Base-by-base conservation (phyloP, 2,329 filamentous ascomycete genomes). In the Grosmannia penicillata region DNA sequence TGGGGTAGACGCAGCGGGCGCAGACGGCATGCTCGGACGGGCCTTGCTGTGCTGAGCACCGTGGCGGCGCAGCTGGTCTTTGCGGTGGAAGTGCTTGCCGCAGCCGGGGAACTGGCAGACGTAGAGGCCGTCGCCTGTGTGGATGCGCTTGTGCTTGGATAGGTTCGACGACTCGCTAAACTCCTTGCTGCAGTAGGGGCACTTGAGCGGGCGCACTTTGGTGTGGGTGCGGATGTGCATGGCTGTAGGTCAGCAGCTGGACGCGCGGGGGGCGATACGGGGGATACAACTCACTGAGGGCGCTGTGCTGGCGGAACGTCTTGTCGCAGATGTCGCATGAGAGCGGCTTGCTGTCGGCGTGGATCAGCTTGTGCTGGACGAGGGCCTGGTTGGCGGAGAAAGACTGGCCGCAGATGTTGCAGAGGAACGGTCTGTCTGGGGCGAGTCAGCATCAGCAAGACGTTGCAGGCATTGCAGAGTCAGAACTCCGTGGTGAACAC, bases 301-400 rank as follows among this genome's bases (percentile, higher is more conserved):
- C 75, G 45, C 73, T 78, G 45, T 79, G 75, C 44, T 80, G 75
- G 37, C 77, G 74, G 49, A 82, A 82, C 0, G 62, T 59, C 50
- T 74, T 75, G 18, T 53, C 56, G 45, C 75, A 78, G 26, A 62
- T 63, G 4, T 53, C 49, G 51, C 78, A 82, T 29, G 63, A 57
- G 56, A 73, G 77, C 21, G 77, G 76, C 44, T 72, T 77, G 43
- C 73, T 68, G 28, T 75, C 72, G 0, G 75, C 77, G 49, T 83
- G 78, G 3, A 71, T 78, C 15, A 75, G 68, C 51, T 72, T 63
- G 47, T 83, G 78, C 51, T 81, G 77, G 30, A 73, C 69, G 7
- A 82, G 63, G 1, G 78, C 73, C 52, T 82, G 77, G 47, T 75
- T 72, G 3, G 76, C 76, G 1, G 77, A 80, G 48, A 82, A 74